Evolutionary conservation across 192 early-diverging fungal genomes (phyloP), one percentile per base, ranked within the genome.

Genomic region (Linnemannia schmuckeri): DNA sequence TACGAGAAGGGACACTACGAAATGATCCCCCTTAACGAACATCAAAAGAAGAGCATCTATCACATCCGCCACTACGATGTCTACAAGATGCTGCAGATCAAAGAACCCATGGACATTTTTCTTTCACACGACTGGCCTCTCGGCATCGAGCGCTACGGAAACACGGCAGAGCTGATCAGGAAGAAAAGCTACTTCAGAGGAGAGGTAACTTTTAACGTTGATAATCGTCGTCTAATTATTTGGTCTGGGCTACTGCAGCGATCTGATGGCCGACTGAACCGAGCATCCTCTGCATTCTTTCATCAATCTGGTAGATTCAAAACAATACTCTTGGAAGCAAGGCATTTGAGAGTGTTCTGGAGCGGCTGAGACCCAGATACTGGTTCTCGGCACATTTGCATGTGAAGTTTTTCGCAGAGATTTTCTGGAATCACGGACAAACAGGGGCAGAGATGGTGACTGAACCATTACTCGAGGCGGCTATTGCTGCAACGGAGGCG

Each of bases 381-480:
- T 99, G 99, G 99, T 98, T 99, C 80, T 88, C 96, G 9, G 98
- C 98, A 4, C 99, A 99, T 88, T 84, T 99, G 77, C 99, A 99
- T 85, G 96, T 98, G 33, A 93, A 96, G 40, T 99, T 94, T 85
- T 89, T 94, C 38, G 98, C 98, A 1, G 37, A 94, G 0, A 92
- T 96, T 24, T 27, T 87, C 35, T 93, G 88, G 91, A 79, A 88
- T 81, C 27, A 76, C 73, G 9, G 90, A 90, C 30, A 82, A 78
- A 3, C 77, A 89, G 13, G 76, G 79, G 90, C 27, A 78, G 86
- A 33, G 78, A 90, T 30, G 79, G 87, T 13, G 71, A 80, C 18
- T 70, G 76, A 12, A 22, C 69, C 10, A 74, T 78, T 41, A 22
- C 57, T 55, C 40, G 47, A 70, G 9, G 30, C 66, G 0, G 27